A percentile compares a stretch with the other conserved stretches of the same genome.
phyloP scores from a whole-genome alignment of 257 asterid genomes.

The Scutellaria barbata region DNA sequence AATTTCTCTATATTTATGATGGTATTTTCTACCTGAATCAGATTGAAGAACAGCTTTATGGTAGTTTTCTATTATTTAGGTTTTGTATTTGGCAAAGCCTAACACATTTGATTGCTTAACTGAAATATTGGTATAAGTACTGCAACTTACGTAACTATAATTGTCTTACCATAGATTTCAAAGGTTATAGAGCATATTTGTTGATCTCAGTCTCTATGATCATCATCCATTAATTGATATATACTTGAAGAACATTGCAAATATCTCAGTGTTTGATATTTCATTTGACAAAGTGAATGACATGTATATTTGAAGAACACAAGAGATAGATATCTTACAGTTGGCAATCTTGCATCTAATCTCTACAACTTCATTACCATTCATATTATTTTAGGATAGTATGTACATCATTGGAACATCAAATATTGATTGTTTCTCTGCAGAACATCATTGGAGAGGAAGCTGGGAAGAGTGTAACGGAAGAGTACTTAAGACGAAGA shows the following conservation, averaged over 20 bases:
- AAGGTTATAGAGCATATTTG: not conserved
- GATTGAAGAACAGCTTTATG: not conserved
- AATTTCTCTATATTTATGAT: not conserved
- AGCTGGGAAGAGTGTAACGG: slow-evolving; percentile 66
- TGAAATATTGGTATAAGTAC: slow-evolving; percentile 7
- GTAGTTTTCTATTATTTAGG: not conserved
- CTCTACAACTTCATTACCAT: not conserved
- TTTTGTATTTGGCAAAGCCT: slow-evolving; percentile 5
- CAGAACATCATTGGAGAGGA: slow-evolving; percentile 93
- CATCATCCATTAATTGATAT: not conserved
- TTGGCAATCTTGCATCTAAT: slow-evolving; percentile 14
- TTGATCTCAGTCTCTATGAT: not conserved
- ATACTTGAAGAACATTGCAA: not conserved
- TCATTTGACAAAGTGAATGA: not conserved
- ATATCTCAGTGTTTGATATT: not conserved
- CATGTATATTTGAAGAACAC: not conserved
- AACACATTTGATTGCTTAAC: not conserved
- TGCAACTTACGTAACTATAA: not conserved
- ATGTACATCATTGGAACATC: slow-evolving; percentile 10
- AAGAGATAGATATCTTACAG: slow-evolving; percentile 3
- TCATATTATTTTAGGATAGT: not conserved
- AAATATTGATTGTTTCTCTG: slow-evolving; percentile 22
- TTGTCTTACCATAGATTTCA: not conserved
- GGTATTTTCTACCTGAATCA: not conserved
- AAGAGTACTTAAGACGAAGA: slow-evolving; percentile 79